Evolutionary conservation across 768 basidiomycete species (phyloP), one percentile per base, ranked within the genome.

Genomic region (Tricholoma saponaceum): DNA sequence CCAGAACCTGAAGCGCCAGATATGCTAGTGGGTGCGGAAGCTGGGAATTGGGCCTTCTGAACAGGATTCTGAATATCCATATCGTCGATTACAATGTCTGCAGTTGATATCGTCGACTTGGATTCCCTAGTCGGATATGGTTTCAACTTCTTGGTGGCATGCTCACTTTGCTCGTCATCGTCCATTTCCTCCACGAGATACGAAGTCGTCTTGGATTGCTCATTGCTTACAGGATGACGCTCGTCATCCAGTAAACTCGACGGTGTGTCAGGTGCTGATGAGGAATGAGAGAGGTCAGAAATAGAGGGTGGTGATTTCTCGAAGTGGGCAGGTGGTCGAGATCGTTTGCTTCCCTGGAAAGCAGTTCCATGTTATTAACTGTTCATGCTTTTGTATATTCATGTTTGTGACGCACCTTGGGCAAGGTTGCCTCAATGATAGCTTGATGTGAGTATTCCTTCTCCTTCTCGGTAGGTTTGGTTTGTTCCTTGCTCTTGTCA

Each of bases 391-490:
- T 3, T 13, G 14, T 37, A 51, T 18, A 59, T 41, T 6, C 18
- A 54, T 18, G 56, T 39, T 4, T 39, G 23, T 32, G 14, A 70
- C 79, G 57, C 58, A 84, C 85, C 78, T 84, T 89, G 13, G 90
- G 90, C 12, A 91, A 65, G 1, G 89, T 90, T 2, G 89, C 87
- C 70, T 90, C 87, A 46, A 92, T 87, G 51, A 89, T 86, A 35
- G 82, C 83, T 60, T 87, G 87, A 1, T 85, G 80, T 33, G 84
- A 82, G 51, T 70, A 66, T 53, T 72, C 68, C 58, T 71, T 72
- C 52, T 70, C 67, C 39, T 65, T 60, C 55, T 69, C 69, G 56
- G 55, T 56, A 25, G 51, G 39, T 6, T 30, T 16, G 61, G 51
- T 55, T 57, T 66, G 35, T 50, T 64, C 62, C 47, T 65, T 64